phyloP scores from a whole-genome alignment of 495 filamentous ascomycete genomes.

The Lasiosphaeria ovina region DNA sequence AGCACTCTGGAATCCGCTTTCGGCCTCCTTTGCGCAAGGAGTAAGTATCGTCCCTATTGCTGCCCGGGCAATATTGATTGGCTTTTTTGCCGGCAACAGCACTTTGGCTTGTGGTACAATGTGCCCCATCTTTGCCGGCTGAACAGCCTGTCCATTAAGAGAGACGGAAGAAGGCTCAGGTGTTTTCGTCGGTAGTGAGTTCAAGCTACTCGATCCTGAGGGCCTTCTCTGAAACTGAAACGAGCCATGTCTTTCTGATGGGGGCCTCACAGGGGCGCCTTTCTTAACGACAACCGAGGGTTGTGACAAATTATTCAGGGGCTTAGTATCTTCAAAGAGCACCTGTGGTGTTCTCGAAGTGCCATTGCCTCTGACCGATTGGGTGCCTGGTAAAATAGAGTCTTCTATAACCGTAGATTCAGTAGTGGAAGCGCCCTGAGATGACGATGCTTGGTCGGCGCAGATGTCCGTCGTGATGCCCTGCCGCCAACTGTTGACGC shows the following conservation, averaged over 20 bases:
- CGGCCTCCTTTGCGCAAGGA: slow-evolving; percentile 4
- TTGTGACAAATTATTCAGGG: neutral
- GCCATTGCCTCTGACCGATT: too few species aligned
- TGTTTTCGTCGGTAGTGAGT: neutral
- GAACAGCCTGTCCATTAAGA: neutral
- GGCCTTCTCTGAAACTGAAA: neutral
- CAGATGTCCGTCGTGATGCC: neutral
- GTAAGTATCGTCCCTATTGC: neutral
- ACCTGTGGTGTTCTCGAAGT: too few species aligned
- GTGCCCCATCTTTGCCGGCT: neutral
- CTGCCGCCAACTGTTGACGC: slow-evolving; percentile 23
- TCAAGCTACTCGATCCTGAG: neutral
- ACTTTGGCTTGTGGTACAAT: neutral
- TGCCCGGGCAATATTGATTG: neutral
- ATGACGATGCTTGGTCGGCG: too few species aligned
- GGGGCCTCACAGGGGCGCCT: neutral
- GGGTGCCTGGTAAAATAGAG: too few species aligned
- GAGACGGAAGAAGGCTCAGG: slow-evolving; percentile 3
- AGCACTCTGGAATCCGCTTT: slow-evolving; percentile 21
- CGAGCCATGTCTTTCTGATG: neutral
- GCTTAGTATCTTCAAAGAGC: too few species aligned
- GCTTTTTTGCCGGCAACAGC: neutral
- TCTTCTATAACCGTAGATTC: too few species aligned
- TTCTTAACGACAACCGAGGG: neutral
- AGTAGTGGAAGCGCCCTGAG: too few species aligned